Conservation (phyloP, 2,329 filamentous ascomycete genomes). For the Arthrobotrys megalospora region DNA sequence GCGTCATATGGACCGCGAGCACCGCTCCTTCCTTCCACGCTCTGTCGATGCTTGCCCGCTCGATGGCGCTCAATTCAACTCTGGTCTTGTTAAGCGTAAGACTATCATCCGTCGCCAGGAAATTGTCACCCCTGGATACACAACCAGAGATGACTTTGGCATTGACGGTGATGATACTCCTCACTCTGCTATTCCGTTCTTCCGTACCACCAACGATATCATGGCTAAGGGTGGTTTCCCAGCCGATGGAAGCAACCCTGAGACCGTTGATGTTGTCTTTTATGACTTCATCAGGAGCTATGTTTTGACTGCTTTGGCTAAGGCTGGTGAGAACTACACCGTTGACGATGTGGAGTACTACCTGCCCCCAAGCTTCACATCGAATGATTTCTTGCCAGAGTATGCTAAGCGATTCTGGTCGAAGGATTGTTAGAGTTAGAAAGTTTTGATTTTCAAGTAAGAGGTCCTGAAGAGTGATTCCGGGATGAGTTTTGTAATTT, state of each 20-base stretch:
- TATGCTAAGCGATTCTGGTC: constrained; percentile 45
- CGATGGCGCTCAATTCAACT: constrained; percentile 43
- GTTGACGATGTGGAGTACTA: constrained; percentile 27
- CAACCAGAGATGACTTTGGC: constrained; percentile 86
- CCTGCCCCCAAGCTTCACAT: constrained; percentile 46
- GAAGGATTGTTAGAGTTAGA: constrained; percentile 53
- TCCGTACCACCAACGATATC: constrained; percentile 85
- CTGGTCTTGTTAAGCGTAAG: constrained; percentile 66
- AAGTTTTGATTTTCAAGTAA: neutral
- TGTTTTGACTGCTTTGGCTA: constrained; percentile 71
- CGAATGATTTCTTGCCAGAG: constrained; percentile 57
- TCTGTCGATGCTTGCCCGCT: constrained; percentile 61
- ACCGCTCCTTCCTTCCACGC: constrained; percentile 57
- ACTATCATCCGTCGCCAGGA: constrained; percentile 68
- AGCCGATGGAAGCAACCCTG: constrained; percentile 71
- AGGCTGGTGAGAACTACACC: constrained; percentile 43
- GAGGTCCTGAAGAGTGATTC: constrained; percentile 25
- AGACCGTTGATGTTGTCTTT: constrained; percentile 88
- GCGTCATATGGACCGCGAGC: constrained; percentile 46
- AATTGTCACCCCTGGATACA: constrained; percentile 80
- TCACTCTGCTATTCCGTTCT: constrained; percentile 81
- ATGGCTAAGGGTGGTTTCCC: constrained; percentile 79
- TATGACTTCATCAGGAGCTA: constrained; percentile 91
- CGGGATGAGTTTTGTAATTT: constrained; percentile 22
- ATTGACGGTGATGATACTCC: constrained; percentile 90